Evolutionary conservation across 208 protist genomes (phyloP).

Genomic region (Trypanosoma lewisi): DNA sequence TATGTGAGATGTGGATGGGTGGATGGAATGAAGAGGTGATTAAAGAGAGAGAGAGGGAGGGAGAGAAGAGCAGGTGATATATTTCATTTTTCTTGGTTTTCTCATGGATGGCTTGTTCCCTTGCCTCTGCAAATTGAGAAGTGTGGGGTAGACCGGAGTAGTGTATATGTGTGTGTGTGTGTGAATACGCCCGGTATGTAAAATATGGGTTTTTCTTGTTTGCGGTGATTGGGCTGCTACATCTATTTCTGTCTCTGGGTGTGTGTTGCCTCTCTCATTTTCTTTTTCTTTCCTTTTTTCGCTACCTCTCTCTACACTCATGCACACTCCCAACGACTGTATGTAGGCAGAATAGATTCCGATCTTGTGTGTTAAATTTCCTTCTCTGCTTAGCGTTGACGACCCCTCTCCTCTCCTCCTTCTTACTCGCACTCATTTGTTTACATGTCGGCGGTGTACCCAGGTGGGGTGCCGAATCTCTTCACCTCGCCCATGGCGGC

Average conservation of each 20-base stretch:
- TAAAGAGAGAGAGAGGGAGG: neutral
- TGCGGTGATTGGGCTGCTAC: too few species aligned
- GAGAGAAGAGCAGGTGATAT: neutral
- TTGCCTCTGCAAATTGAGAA: too few species aligned
- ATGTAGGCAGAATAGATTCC: neutral
- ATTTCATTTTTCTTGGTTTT: neutral
- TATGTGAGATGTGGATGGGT: neutral
- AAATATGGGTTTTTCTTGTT: too few species aligned
- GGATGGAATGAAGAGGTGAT: neutral
- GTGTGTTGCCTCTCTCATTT: neutral
- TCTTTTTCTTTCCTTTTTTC: slow-evolving; percentile 15
- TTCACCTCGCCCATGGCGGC: slow-evolving; percentile 25
- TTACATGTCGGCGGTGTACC: slow-evolving; percentile 21
- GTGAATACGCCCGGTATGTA: too few species aligned
- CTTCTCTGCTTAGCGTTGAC: neutral
- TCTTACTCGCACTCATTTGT: too few species aligned
- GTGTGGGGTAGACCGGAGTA: too few species aligned
- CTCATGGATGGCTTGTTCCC: too few species aligned
- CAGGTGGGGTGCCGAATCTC: slow-evolving; percentile 20
- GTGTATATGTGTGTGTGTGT: too few species aligned
- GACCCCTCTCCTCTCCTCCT: slow-evolving; percentile 3
- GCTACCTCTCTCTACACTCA: neutral
- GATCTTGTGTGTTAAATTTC: neutral
- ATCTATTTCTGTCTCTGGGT: neutral
- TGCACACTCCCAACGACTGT: neutral